These are phyloP conservation scores for Avena insularis DNA, from an alignment of 176 grass and related monocot species.

Conservation along the genomic window DNA sequence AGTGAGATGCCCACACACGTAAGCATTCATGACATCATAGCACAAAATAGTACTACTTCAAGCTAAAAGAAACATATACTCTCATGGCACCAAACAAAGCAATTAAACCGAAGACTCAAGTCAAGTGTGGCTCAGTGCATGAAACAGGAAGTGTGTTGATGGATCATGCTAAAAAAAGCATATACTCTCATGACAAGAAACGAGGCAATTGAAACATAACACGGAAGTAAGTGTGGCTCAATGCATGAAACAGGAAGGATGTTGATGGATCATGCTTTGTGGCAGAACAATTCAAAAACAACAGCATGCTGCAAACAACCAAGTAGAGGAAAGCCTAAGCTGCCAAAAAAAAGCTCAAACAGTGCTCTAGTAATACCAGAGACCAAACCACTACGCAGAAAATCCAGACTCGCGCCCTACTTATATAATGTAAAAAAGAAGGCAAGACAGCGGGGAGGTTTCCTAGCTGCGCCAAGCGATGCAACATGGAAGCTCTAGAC, in stretches of 20 bases:
- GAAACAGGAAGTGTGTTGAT: too few species aligned
- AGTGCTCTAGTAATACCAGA: neutral
- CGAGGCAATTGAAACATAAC: too few species aligned
- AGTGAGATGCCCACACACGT: neutral
- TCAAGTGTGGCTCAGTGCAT: neutral
- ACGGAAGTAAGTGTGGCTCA: neutral
- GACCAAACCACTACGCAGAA: neutral
- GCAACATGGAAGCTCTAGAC: neutral
- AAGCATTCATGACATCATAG: neutral
- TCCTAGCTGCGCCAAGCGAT: neutral
- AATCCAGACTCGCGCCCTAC: neutral
- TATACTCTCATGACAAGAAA: too few species aligned
- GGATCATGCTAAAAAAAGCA: too few species aligned
- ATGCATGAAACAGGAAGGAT: neutral
- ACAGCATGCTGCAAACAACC: neutral
- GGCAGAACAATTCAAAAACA: neutral
- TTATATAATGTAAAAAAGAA: neutral
- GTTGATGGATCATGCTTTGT: constrained; percentile 6
- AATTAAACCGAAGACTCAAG: neutral
- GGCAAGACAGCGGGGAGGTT: neutral
- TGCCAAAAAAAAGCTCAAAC: constrained; percentile 17
- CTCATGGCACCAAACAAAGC: neutral
- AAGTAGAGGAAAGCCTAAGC: constrained; percentile 7
- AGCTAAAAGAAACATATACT: constrained; percentile 10
- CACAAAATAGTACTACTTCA: neutral